These are phyloP conservation scores for Mycena latifolia DNA, from an alignment of 768 basidiomycete species.

Conservation along the genomic window DNA sequence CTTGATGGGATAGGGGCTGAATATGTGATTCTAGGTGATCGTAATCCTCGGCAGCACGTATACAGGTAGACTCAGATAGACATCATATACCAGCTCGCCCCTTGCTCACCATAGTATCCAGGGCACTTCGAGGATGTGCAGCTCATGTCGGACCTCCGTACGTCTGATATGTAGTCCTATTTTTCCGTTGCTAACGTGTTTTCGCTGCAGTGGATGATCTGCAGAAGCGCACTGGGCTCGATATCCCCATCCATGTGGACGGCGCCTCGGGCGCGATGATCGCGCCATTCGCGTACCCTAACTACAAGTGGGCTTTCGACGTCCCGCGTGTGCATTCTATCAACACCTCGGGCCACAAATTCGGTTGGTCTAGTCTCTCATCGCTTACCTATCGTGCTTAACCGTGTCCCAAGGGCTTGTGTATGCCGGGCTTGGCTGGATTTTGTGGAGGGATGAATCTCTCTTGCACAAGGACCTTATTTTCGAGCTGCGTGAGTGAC, in stretches of 20 bases:
- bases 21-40: conserved; percentile 51
- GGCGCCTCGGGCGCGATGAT: conserved; percentile 74
- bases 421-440: conserved; percentile 71
- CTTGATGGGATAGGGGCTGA: not conserved
- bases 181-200: not conserved
- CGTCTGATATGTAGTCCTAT: conserved; percentile 29
- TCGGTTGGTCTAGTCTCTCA: conserved; percentile 50
- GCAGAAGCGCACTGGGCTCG: conserved; percentile 64
- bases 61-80: no score
- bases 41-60: conserved; percentile 67
- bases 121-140: conserved; percentile 66
- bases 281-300: conserved; percentile 72
- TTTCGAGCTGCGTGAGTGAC: conserved; percentile 67
- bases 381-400: conserved; percentile 28
- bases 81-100: no score
- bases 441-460: conserved; percentile 70
- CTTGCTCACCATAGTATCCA: no score
- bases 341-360: conserved; percentile 66
- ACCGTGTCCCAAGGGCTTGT: conserved; percentile 45
- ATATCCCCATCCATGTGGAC: conserved; percentile 78
- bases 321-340: conserved; percentile 40
- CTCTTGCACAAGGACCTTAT: conserved; percentile 72
- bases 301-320: conserved; percentile 69
- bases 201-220: conserved; percentile 65
- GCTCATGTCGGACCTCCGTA: conserved; percentile 64